phyloP scores from a whole-genome alignment of 495 filamentous ascomycete species.

The Aspergillus saccharolyticus region DNA sequence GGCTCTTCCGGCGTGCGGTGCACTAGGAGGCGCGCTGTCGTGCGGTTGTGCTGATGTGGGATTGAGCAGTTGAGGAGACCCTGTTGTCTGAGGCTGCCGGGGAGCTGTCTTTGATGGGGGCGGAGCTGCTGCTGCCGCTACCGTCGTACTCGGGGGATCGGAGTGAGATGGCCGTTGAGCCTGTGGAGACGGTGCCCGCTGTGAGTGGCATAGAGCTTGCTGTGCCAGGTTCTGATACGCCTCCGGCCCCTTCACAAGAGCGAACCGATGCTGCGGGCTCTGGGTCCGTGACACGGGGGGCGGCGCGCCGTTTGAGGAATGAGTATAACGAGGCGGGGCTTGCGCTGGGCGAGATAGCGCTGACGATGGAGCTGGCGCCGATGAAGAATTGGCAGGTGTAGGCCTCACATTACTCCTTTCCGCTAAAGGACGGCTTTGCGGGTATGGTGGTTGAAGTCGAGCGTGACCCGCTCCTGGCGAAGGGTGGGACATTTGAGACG shows the following conservation, averaged over 20 bases:
- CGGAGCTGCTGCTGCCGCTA: not conserved
- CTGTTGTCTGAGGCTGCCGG: not conserved
- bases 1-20: not conserved
- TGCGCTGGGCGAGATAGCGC: not conserved
- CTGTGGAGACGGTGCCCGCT: not conserved
- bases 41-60: not conserved
- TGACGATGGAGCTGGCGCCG: not conserved
- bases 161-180: not conserved
- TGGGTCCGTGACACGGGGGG: not conserved
- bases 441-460: not conserved
- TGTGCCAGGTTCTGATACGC: not conserved
- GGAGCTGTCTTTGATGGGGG: not conserved
- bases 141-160: not conserved
- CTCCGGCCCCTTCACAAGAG: not conserved
- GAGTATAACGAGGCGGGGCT: not conserved
- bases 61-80: not conserved
- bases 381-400: not conserved
- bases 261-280: not conserved
- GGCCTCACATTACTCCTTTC: constrained; percentile 4
- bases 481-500: not conserved
- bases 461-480: not conserved
- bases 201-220: not conserved
- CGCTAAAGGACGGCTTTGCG: not conserved
- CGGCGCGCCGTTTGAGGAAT: not conserved
- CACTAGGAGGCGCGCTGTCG: not conserved